Evolutionary conservation across 2,329 filamentous ascomycete species (phyloP), one percentile per base, ranked within the genome.

Genomic region (Geosmithia flava): DNA sequence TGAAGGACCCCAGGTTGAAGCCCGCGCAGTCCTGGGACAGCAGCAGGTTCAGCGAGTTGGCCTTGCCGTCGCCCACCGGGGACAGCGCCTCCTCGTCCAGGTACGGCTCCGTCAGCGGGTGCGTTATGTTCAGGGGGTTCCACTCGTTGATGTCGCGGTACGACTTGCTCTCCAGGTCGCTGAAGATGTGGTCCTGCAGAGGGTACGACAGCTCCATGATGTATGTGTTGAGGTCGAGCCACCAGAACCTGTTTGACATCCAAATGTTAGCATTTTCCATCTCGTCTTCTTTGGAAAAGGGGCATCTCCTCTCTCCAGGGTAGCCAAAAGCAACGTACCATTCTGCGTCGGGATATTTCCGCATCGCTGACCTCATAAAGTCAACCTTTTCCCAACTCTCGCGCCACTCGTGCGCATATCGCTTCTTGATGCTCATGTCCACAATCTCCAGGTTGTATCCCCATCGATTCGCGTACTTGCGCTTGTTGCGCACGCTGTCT

Each of bases 321-420:
- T 5, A 37, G 33, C 6, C 11, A 37, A 16, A 37, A 13, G 16
- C 10, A 43, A 67, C 81, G 66, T 73, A 95, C 93, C 93, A 98
- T 71, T 98, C 91, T 33, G 91, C 93, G 53, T 95, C 77, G 27
- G 93, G 93, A 61, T 97, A 96, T 64, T 96, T 96, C 62, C 82
- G 80, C 76, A 98, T 83, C 43, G 85, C 82, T 52, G 87, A 86
- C 51, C 91, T 81, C 58, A 98, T 81, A 42, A 88, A 88, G 63
- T 98, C 93, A 52, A 96, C 90, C 72, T 97, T 98, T 68, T 98
- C 93, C 93, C 93, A 98, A 64, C 91, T 94, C 68, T 98, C 93
- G 59, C 93, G 80, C 93, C 93, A 98, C 68, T 98, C 93, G 68
- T 98, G 93, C 27, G 93, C 91, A 63, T 98, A 98, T 55, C 90